These are phyloP conservation scores for Loxodes magnus DNA, from an alignment of 73 alveolate species.

Conservation along the genomic window DNA sequence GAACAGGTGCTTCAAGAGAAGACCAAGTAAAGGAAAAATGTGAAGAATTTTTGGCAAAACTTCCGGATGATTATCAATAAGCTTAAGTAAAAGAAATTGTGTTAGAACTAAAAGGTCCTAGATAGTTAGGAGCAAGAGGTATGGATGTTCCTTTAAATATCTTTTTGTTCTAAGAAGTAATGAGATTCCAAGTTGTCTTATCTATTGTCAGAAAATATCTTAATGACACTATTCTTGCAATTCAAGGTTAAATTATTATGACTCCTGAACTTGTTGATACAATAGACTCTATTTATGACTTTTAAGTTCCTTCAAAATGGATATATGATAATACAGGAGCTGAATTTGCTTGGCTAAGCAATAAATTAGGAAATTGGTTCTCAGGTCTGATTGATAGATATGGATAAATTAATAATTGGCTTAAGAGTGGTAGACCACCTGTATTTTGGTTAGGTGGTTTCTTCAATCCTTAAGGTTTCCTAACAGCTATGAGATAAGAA, in stretches of 20 bases:
- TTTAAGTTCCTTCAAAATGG: conserved; percentile 94
- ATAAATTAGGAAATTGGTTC: conserved; percentile 95
- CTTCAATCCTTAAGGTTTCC: conserved; percentile 99
- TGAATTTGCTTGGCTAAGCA: conserved; percentile 98
- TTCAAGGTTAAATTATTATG: conserved; percentile 98
- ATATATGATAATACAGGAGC: conserved; percentile 98
- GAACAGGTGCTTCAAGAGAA: conserved; percentile 96
- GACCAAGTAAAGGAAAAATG: conserved; percentile 37
- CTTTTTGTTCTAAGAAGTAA: conserved; percentile 93
- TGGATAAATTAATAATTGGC: conserved; percentile 93
- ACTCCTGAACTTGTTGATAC: conserved; percentile 96
- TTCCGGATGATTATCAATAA: conserved; percentile 91
- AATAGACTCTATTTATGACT: conserved; percentile 85
- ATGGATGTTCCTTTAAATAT: conserved; percentile 97
- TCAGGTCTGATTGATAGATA: conserved; percentile 94
- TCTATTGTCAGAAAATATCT: conserved; percentile 80
- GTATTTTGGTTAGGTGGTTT: conserved; percentile 92
- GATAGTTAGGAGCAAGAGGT: conserved; percentile 89
- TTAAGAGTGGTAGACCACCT: conserved; percentile 82
- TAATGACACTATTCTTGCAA: conserved; percentile 88
- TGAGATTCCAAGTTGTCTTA: conserved; percentile 85
- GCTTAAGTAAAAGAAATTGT: conserved; percentile 85
- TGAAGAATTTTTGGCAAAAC: conserved; percentile 47
- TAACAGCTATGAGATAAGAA: conserved; percentile 97
- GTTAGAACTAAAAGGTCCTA: conserved; percentile 65